A percentile compares a stretch with the other conserved stretches of the same genome.
These are phyloP conservation scores for Hyaloscypha bicolor DNA, from an alignment of 495 filamentous ascomycete species.

Conservation along the genomic window DNA sequence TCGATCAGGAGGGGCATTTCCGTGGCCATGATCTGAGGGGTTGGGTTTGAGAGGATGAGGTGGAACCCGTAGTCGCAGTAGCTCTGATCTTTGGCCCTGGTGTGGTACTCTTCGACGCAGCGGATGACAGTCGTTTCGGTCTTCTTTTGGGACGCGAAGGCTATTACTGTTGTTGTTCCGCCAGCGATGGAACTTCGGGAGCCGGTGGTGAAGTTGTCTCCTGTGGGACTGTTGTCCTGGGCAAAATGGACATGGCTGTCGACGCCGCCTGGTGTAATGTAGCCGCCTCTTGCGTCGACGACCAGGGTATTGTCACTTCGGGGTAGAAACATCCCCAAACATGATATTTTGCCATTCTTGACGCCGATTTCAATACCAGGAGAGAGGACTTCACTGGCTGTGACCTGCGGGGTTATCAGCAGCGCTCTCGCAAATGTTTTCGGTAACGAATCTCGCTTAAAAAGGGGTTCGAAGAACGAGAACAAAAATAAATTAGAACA, in stretches of 20 bases:
- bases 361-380: conserved; percentile 29
- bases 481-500: background rate
- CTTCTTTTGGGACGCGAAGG: conserved; percentile 54
- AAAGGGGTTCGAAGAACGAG: conserved; percentile 18
- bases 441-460: background rate
- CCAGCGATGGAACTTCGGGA: conserved; percentile 54
- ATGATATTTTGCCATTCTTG: conserved; percentile 30
- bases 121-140: conserved; percentile 45
- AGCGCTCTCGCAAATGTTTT: background rate
- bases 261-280: conserved; percentile 46
- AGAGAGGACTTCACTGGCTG: conserved; percentile 29
- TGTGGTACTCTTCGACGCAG: conserved; percentile 47
- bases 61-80: conserved; percentile 61
- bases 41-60: conserved; percentile 53
- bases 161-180: conserved; percentile 59
- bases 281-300: conserved; percentile 37
- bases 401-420: conserved; percentile 26
- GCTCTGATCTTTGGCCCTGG: conserved; percentile 41
- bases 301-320: conserved; percentile 21
- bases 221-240: conserved; percentile 36
- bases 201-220: conserved; percentile 45
- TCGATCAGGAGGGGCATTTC: conserved; percentile 46
- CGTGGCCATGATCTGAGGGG: conserved; percentile 36
- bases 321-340: conserved; percentile 25
- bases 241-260: conserved; percentile 49